A percentile compares a stretch with the other conserved stretches of the same genome.
Conservation (phyloP, 2,329 filamentous ascomycete genomes). For the Fusarium sp. region DNA sequence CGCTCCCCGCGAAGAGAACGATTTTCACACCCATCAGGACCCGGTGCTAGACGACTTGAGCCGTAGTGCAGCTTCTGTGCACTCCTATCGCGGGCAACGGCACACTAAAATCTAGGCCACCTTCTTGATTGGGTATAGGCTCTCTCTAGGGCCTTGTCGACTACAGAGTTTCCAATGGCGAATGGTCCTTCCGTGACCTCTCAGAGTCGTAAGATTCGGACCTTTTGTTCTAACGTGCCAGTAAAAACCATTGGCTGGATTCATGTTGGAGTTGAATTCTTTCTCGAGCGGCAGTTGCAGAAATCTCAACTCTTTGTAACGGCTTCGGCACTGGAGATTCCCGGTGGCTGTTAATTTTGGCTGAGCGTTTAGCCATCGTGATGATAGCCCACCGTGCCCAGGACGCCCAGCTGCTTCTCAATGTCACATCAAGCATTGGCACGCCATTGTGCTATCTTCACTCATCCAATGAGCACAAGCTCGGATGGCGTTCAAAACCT, state of each 20-base stretch:
- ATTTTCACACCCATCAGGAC: conserved; percentile 30
- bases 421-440: conserved; percentile 32
- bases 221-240: conserved; percentile 41
- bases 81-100: conserved; percentile 36
- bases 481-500: conserved; percentile 35
- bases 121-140: conserved; percentile 36
- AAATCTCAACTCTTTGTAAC: background rate
- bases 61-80: conserved; percentile 21
- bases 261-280: conserved; percentile 10
- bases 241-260: conserved; percentile 5
- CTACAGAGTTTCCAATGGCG: conserved; percentile 27
- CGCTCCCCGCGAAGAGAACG: conserved; percentile 38
- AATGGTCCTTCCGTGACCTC: conserved; percentile 27
- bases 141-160: conserved; percentile 19
- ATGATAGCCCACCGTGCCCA: background rate
- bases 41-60: conserved; percentile 29
- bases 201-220: conserved; percentile 37
- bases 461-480: conserved; percentile 33
- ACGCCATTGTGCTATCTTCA: conserved; percentile 32
- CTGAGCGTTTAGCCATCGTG: background rate
- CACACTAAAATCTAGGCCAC: conserved; percentile 25
- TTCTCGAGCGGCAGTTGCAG: background rate
- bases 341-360: background rate
- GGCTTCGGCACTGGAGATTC: background rate
- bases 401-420: background rate